phyloP scores from a whole-genome alignment of 2,329 filamentous ascomycete genomes.

The Talaromyces sp. region DNA sequence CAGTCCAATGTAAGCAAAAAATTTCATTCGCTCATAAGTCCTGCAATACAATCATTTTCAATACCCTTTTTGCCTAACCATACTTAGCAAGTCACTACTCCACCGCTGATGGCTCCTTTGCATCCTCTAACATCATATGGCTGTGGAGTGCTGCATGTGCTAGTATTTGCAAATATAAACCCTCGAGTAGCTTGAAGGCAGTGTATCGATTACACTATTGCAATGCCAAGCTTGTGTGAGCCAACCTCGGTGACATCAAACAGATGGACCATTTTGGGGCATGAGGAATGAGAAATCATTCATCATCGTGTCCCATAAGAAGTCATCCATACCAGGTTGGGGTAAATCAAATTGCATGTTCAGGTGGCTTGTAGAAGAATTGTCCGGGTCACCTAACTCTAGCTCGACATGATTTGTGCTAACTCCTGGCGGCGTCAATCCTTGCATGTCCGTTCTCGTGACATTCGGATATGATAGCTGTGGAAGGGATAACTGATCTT shows the following conservation, averaged over 20 bases:
- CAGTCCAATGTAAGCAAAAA: no score
- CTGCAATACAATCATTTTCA: no score
- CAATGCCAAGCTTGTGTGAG: not conserved
- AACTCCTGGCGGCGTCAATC: not conserved
- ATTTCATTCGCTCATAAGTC: no score
- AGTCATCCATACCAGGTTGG: not conserved
- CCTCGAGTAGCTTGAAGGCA: not conserved
- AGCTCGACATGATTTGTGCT: not conserved
- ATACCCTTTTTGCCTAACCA: no score
- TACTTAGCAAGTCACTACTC: no score
- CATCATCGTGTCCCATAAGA: constrained; percentile 3
- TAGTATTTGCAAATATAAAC: no score
- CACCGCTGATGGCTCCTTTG: no score
- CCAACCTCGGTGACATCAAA: not conserved
- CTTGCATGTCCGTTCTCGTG: not conserved
- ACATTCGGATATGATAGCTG: not conserved
- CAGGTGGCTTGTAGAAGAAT: not conserved
- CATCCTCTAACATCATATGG: no score
- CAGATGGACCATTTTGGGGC: not conserved
- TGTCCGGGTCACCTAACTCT: not conserved
- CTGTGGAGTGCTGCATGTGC: no score
- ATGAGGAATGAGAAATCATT: not conserved
- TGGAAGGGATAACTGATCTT: not conserved
- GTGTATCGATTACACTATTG: not conserved
- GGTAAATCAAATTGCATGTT: not conserved